Base-by-base conservation (phyloP, 2,329 filamentous ascomycete species). In the Alternaria consortialis region DNA sequence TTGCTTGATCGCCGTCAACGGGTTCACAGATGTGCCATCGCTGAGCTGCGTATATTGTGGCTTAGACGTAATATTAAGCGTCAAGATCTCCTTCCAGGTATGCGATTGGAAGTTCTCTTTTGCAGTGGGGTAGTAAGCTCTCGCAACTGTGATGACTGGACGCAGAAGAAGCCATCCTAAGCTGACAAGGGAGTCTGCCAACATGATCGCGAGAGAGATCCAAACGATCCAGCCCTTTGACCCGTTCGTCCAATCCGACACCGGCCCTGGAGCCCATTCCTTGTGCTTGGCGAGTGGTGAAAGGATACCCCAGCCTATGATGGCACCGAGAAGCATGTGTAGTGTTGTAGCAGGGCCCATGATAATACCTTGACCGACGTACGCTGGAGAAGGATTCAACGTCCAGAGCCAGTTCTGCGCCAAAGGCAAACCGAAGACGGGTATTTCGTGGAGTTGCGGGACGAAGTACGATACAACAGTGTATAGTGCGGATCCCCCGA, bases 171-270 rank as follows among this genome's bases (percentile, higher is more conserved):
- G 85, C 83, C 94, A 93, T 1, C 91, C 88, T 9, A 99, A 86
- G 71, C 91, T 97, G 64, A 98, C 87, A 4, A 99, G 85, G 0
- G 94, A 93, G 79, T 99, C 95, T 23, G 92, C 92, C 27, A 99
- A 85, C 95, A 99, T 99, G 67, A 99, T 97, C 4, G 95, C 92
- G 31, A 99, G 82, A 34, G 93, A 97, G 2, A 97, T 85, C 95
- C 95, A 99, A 0, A 99, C 92, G 62, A 99, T 98, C 95, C 95
- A 99, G 39, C 94, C 95, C 80, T 98, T 97, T 76, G 93, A 97
- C 9, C 95, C 95, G 15, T 85, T 88, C 60, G 94, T 91, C 95
- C 95, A 99, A 76, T 97, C 91, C 56, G 88, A 85, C 1, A 97
- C 92, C 1, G 89, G 85, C 0, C 94, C 95, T 3, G 93, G 91